A percentile compares a stretch with the other conserved stretches of the same genome.
Conservation (phyloP, 345 rosid genomes). For the Rhodamnia rubescens region DNA sequence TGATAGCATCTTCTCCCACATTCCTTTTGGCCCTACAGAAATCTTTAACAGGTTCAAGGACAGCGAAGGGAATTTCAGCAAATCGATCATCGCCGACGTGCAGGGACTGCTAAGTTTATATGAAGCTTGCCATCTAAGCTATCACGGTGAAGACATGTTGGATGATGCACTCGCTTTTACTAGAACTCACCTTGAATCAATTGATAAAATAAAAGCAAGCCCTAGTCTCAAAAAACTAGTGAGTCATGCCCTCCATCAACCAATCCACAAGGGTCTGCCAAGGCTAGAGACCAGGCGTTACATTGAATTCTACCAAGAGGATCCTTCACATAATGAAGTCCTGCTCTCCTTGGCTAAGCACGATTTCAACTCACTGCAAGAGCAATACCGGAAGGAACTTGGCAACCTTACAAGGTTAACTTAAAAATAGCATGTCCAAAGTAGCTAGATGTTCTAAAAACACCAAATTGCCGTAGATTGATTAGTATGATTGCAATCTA, state of each 20-base stretch:
- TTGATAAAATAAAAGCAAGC: not conserved
- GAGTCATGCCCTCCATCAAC: not conserved
- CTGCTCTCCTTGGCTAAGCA: not conserved
- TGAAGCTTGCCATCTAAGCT: slow-evolving; percentile 11
- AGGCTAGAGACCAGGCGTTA: not conserved
- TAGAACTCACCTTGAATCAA: not conserved
- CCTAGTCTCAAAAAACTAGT: not conserved
- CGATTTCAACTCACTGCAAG: not conserved
- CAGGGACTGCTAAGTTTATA: slow-evolving; percentile 14
- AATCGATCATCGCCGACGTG: not conserved
- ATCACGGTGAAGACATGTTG: slow-evolving; percentile 5
- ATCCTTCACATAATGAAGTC: not conserved
- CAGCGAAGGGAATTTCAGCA: slow-evolving; percentile 6
- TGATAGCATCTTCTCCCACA: not conserved
- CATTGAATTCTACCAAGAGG: not conserved
- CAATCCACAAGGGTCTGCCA: not conserved
- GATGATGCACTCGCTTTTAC: slow-evolving; percentile 10
- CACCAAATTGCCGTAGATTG: not conserved
- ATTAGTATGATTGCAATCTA: too few species aligned
- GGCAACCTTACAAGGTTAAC: not conserved
- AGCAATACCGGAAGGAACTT: not conserved
- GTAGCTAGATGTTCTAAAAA: not conserved
- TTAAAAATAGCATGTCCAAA: not conserved
- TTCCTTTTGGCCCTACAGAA: not conserved
- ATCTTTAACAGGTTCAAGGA: slow-evolving; percentile 13